These are phyloP conservation scores for Eruca vesicaria DNA, from an alignment of 441 rosid genomes.

Conservation along the genomic window DNA sequence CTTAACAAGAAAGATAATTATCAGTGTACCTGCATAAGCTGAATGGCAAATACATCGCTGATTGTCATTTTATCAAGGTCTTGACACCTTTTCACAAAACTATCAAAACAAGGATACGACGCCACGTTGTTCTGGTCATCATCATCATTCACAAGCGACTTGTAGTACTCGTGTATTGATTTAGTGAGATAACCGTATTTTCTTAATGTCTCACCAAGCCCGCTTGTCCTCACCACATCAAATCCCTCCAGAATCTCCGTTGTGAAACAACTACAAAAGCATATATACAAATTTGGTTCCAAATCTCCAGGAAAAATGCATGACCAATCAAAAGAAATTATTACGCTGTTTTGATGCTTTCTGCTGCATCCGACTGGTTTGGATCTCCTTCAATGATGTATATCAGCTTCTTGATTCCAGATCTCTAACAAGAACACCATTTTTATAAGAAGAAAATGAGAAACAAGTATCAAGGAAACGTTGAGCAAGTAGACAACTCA, in stretches of 20 bases:
- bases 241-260: conserved; percentile 95
- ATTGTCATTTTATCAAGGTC: conserved; percentile 83
- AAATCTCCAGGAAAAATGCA: conserved; percentile 2
- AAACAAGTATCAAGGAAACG: neutral
- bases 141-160: conserved; percentile 36
- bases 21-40: conserved; percentile 87
- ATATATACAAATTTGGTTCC: neutral
- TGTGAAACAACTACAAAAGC: conserved; percentile 78
- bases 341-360: conserved; percentile 93
- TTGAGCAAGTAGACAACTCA: neutral
- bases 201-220: conserved; percentile 75
- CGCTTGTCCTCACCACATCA: conserved; percentile 75
- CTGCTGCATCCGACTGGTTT: conserved; percentile 79
- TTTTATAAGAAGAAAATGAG: conserved; percentile 7
- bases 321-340: conserved; percentile 24
- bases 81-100: conserved; percentile 69
- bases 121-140: conserved; percentile 40
- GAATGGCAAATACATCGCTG: conserved; percentile 84
- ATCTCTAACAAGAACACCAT: conserved; percentile 50
- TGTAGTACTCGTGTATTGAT: conserved; percentile 65
- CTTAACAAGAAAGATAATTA: conserved; percentile 1
- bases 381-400: conserved; percentile 96
- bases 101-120: conserved; percentile 54
- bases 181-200: conserved; percentile 77
- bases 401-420: conserved; percentile 83